Base-by-base conservation (phyloP, 2,329 filamentous ascomycete genomes). In the Xylaria sp. region DNA sequence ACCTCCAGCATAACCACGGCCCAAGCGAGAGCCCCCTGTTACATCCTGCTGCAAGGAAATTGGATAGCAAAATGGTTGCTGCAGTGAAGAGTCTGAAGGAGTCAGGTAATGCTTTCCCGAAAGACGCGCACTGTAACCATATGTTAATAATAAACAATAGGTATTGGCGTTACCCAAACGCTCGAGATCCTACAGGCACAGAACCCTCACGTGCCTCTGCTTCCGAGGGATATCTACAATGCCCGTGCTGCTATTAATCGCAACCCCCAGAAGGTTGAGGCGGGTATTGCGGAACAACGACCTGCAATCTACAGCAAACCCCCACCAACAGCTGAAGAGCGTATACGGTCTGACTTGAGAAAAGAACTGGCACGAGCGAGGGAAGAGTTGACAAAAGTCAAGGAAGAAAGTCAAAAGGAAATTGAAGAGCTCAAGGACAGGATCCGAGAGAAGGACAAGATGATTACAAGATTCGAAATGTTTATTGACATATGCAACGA, bases 401-500 rank as follows among this genome's bases (percentile, higher is more conserved):
- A 85, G 70, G 85, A 86, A 48, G 86, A 89, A 3, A 86, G 81
- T 62, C 81, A 86, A 66, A 88, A 88, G 66, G 85, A 89, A 74
- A 84, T 91, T 50, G 87, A 87, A 18, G 83, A 84, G 0, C 78
- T 91, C 65, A 87, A 88, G 73, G 82, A 84, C 64, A 84, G 88
- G 74, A 78, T 94, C 18, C 85, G 84, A 48, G 87, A 91, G 68
- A 90, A 90, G 78, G 87, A 90, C 69, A 84, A 85, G 74, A 84
- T 86, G 68, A 91, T 91, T 64, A 79, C 84, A 69, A 88, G 86
- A 75, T 91, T 90, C 72, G 88, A 91, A 78, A 89, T 89, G 85
- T 91, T 91, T 63, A 90, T 91, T 74, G 89, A 91, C 77, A 90
- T 91, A 63, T 91, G 88, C 76, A 91, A 91, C 73, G 84, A 90